phyloP scores from a whole-genome alignment of 306 rosid genomes.

The Argentina anserina region DNA sequence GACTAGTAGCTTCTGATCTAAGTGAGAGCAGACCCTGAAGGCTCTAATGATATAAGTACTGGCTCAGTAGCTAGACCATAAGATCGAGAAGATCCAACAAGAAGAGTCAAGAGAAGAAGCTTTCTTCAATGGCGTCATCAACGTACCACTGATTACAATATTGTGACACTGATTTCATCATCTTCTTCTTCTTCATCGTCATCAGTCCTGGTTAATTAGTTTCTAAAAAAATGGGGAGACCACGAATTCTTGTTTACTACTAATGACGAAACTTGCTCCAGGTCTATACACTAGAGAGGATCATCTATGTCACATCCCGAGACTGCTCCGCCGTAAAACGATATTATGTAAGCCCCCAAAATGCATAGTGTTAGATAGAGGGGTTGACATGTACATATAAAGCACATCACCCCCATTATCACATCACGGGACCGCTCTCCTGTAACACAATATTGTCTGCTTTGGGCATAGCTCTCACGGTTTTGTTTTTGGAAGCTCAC shows the following conservation, averaged over 20 bases:
- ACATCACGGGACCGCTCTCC: too few relatives aligned
- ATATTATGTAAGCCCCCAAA: too few relatives aligned
- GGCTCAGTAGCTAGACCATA: not conserved
- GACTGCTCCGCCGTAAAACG: too few relatives aligned
- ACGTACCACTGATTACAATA: not conserved
- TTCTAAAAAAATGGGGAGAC: not conserved
- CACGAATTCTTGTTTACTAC: not conserved
- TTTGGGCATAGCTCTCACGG: too few relatives aligned
- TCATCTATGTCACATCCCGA: too few relatives aligned
- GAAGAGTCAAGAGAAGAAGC: not conserved
- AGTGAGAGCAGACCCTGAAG: not conserved
- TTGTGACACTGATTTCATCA: not conserved
- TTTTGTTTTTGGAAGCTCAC: too few relatives aligned
- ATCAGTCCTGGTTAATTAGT: not conserved
- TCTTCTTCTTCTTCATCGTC: not conserved
- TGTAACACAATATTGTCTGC: too few relatives aligned
- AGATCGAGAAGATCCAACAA: conserved; percentile 1
- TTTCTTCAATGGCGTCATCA: not conserved
- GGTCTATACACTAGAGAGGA: not conserved
- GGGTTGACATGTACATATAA: too few relatives aligned
- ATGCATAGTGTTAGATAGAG: too few relatives aligned
- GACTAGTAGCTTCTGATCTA: not conserved
- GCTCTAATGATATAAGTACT: too few relatives aligned
- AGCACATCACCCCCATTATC: too few relatives aligned
- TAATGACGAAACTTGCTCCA: not conserved